A percentile compares a stretch with the other conserved stretches of the same genome.
These are phyloP conservation scores for Lactarius deliciosus DNA, from an alignment of 768 basidiomycete species.

Conservation along the genomic window DNA sequence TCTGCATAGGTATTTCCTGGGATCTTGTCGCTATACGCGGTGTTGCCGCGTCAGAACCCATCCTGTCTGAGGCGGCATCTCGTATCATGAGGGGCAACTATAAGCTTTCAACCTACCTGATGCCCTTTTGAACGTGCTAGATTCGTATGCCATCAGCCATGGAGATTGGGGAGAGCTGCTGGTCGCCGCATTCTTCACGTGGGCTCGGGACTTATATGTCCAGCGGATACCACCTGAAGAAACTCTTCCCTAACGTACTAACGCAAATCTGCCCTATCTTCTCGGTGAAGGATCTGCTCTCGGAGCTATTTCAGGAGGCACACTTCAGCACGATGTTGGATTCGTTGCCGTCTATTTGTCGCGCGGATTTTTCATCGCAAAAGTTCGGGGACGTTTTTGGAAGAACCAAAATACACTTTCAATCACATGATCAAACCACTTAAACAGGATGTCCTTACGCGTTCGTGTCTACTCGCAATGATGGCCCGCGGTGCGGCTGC, in stretches of 20 bases:
- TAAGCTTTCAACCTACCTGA: neutral
- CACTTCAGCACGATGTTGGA: neutral
- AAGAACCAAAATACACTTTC: neutral
- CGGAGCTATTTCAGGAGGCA: neutral
- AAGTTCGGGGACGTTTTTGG: neutral
- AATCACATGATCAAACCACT: neutral
- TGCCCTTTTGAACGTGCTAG: neutral
- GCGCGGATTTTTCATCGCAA: neutral
- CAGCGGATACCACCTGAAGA: neutral
- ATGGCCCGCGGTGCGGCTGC: neutral
- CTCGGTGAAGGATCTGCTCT: neutral
- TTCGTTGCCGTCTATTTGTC: neutral
- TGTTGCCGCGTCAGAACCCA: neutral
- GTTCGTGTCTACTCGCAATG: neutral
- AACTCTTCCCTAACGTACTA: neutral
- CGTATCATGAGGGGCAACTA: neutral
- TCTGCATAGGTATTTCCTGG: neutral
- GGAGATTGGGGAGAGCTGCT: neutral
- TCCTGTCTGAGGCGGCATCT: slow-evolving; percentile 6
- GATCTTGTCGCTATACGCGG: neutral
- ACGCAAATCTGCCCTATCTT: neutral
- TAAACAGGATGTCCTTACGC: neutral
- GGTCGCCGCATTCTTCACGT: neutral
- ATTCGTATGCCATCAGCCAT: neutral
- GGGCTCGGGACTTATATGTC: neutral